Evolutionary conservation across 495 filamentous ascomycete species (phyloP), one percentile per base, ranked within the genome.

Genomic region (Aspergillus saccharolyticus): DNA sequence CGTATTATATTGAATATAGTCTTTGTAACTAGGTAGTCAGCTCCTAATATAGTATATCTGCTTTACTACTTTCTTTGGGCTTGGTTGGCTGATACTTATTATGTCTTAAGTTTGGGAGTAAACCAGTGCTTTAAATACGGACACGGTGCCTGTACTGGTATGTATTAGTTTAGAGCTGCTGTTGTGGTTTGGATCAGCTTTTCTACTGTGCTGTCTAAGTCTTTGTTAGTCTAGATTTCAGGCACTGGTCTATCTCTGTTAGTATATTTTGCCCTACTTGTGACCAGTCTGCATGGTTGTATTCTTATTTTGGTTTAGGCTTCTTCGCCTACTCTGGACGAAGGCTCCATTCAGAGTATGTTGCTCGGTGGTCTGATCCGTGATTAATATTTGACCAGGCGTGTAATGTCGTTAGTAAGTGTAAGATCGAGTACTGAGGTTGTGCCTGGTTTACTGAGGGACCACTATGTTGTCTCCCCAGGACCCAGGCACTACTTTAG

Each of bases 81-180:
- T 25, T 52, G 43, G 44, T 68, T 68, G 14, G 62, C 66, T 42
- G 55, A 46, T 15, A 44, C 30, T 22, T 65, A 52, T 52, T 66
- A 53, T 1, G 30, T 28, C 22, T 68, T 68, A 21, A 64, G 63
- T 4, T 63, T 61, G 18, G 58, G 58, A 0, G 58, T 63, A 20
- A 68, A 68, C 66, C 58, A 68, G 28, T 56, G 49, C 52, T 66
- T 68, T 12, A 58, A 60, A 47, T 68, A 68, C 24, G 54, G 59
- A 19, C 52, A 59, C 54, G 47, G 63, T 20, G 45, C 22, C 52
- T 52, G 12, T 33, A 56, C 7, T 53, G 59, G 55, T 24, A 49
- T 20, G 39, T 53, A 53, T 60, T 22, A 19, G 24, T 63, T 46
- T 14, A 65, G 52, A 16, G 22, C 61, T 42, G 28, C 20, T 28